Percentiles rank a stretch among this genome's conserved stretches.
phyloP scores from a whole-genome alignment of 495 filamentous ascomycete species.

The Amorphotheca resinae region DNA sequence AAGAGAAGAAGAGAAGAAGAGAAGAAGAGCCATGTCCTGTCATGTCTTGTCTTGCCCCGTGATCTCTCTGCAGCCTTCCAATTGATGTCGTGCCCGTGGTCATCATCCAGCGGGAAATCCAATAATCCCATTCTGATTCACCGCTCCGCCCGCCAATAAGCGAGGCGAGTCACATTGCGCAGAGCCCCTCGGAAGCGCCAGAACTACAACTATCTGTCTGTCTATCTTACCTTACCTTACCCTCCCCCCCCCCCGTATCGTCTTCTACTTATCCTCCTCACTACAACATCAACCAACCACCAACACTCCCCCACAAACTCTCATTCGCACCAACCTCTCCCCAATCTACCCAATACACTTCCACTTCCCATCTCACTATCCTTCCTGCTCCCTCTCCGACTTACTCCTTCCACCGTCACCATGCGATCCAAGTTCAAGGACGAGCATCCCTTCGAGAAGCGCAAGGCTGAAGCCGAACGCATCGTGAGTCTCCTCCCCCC shows the following conservation, averaged over 20 bases:
- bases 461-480: constrained; percentile 97
- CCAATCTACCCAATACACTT: neutral
- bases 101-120: neutral
- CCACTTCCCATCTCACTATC: neutral
- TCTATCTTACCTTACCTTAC: too few species aligned
- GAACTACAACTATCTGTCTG: too few species aligned
- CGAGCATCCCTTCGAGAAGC: constrained; percentile 99
- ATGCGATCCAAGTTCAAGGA: constrained; percentile 99
- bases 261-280: neutral
- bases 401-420: constrained; percentile 26
- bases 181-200: too few species aligned
- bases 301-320: too few species aligned
- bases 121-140: too few species aligned
- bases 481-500: constrained; percentile 12
- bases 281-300: neutral
- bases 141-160: too few species aligned
- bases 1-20: too few species aligned
- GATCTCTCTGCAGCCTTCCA: too few species aligned
- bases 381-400: neutral
- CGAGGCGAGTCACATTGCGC: too few species aligned
- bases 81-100: neutral
- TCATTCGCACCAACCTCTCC: neutral
- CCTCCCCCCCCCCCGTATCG: neutral
- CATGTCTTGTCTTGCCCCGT: too few species aligned
- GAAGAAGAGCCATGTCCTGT: too few species aligned